Conservation (phyloP, 2,329 filamentous ascomycete species). For the Venturia nashicola region DNA sequence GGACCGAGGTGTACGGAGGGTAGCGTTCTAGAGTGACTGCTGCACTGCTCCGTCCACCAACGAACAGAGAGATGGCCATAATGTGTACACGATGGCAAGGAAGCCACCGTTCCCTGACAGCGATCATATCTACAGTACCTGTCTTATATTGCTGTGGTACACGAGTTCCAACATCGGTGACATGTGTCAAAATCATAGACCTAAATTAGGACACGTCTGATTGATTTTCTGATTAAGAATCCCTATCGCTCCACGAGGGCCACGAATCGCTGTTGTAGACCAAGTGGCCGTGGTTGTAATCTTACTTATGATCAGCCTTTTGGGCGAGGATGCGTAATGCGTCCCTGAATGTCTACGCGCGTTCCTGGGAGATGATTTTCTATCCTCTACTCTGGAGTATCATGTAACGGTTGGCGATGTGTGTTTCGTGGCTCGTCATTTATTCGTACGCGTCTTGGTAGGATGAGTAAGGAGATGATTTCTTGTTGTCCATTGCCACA, state of each 20-base stretch:
- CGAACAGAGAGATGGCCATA: too few species aligned
- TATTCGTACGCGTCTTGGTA: too few species aligned
- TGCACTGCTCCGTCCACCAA: too few species aligned
- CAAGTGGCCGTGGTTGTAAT: neutral
- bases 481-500: neutral
- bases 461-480: neutral
- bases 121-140: neutral
- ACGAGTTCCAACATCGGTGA: neutral
- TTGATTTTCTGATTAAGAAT: neutral
- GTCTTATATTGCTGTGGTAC: neutral
- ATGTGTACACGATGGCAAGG: neutral
- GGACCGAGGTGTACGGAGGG: too few species aligned
- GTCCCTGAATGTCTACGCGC: too few species aligned
- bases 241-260: neutral
- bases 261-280: neutral
- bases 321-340: too few species aligned
- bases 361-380: too few species aligned
- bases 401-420: too few species aligned
- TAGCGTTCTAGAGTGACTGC: too few species aligned
- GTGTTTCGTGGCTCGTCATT: too few species aligned
- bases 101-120: neutral
- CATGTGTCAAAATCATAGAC: neutral
- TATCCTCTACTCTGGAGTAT: too few species aligned
- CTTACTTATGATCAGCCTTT: neutral
- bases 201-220: too few species aligned